phyloP scores from a whole-genome alignment of 805 yeast species.

The Saccharomycopsis malanga region DNA sequence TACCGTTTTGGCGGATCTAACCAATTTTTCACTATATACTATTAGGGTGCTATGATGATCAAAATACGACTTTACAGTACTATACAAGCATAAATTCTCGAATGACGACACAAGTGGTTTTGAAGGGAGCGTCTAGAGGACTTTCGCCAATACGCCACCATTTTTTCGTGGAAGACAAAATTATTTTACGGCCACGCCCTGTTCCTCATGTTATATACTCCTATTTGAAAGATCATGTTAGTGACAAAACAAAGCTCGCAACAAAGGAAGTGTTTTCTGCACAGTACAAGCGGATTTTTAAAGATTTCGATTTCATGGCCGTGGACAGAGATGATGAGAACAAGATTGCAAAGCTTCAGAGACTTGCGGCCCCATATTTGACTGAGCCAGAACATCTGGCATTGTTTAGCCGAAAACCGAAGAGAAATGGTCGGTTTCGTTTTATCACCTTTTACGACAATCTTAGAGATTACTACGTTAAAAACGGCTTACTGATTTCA shows the following conservation, averaged over 20 bases:
- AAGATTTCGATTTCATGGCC: not conserved
- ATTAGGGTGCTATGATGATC: too few relatives aligned
- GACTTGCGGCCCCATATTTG: not conserved
- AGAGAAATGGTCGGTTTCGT: too few relatives aligned
- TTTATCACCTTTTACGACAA: not conserved
- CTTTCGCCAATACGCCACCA: too few relatives aligned
- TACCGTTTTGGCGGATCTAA: too few relatives aligned
- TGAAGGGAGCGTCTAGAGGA: too few relatives aligned
- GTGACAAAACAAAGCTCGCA: not conserved
- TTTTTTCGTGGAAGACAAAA: too few relatives aligned
- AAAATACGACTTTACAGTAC: too few relatives aligned
- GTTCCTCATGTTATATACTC: not conserved
- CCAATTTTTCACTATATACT: too few relatives aligned
- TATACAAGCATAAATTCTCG: too few relatives aligned
- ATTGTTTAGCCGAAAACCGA: too few relatives aligned
- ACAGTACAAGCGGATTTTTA: not conserved
- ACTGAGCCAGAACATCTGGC: not conserved
- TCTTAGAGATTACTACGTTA: not conserved
- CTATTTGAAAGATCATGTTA: not conserved
- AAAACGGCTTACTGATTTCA: too few relatives aligned
- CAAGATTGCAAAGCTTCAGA: not conserved
- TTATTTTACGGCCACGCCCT: not conserved
- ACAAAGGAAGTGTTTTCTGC: not conserved
- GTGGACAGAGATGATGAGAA: not conserved
- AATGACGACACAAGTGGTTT: too few relatives aligned